A percentile compares a stretch with the other conserved stretches of the same genome.
These are phyloP conservation scores for Dentipellis sp. DNA, from an alignment of 768 basidiomycete species.

Conservation along the genomic window DNA sequence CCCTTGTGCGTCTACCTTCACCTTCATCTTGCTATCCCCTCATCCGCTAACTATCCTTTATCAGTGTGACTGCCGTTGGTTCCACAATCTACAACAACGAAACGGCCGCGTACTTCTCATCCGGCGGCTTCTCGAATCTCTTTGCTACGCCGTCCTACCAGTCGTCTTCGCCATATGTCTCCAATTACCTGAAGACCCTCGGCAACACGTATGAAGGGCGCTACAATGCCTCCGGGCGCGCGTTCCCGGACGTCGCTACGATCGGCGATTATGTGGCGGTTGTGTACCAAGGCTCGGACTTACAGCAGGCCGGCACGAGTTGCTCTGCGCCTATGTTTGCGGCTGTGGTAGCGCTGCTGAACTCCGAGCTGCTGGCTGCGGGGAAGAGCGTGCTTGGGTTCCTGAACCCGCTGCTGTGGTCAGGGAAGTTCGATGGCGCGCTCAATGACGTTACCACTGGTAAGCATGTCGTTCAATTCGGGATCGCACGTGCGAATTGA, in stretches of 20 bases:
- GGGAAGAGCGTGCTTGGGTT: constrained; percentile 26
- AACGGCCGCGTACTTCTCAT: constrained; percentile 14
- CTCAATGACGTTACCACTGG: constrained; percentile 27
- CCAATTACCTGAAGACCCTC: constrained; percentile 5
- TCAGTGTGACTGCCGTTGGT: constrained; percentile 64
- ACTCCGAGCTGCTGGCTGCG: constrained; percentile 23
- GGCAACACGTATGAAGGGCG: constrained; percentile 7
- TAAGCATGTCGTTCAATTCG: background rate
- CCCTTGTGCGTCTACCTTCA: constrained; percentile 24
- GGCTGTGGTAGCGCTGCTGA: constrained; percentile 50
- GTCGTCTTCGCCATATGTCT: background rate
- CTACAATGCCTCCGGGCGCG: constrained; percentile 15
- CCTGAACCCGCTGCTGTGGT: constrained; percentile 29
- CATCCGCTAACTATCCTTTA: background rate
- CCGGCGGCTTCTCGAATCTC: constrained; percentile 16
- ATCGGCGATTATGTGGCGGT: background rate
- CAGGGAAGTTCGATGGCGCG: constrained; percentile 8
- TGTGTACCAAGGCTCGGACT: background rate
- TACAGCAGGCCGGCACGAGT: constrained; percentile 42
- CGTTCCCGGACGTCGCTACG: constrained; percentile 13
- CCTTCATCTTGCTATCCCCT: constrained; percentile 7
- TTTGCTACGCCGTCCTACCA: constrained; percentile 12
- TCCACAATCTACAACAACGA: constrained; percentile 35
- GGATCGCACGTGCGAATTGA: no score
- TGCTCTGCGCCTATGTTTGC: constrained; percentile 58